Evolutionary conservation across 2,329 filamentous ascomycete species (phyloP).

Genomic region (Canariomyces notabilis): DNA sequence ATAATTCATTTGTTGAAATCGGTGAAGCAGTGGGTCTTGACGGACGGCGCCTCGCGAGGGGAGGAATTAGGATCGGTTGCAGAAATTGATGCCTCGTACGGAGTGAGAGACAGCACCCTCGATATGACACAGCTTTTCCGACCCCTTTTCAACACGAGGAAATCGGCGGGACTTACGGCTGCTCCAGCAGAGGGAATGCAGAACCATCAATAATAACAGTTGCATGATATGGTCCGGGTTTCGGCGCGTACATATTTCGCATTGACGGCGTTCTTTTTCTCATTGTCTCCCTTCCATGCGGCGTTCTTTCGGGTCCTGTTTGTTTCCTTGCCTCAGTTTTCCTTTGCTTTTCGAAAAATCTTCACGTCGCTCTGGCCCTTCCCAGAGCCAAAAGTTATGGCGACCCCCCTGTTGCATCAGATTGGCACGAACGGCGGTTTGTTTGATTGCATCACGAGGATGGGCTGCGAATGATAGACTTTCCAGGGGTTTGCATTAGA

Average conservation of each 20-base stretch:
- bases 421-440: conserved; percentile 32
- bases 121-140: conserved; percentile 69
- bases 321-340: conserved; percentile 27
- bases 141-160: conserved; percentile 47
- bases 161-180: conserved; percentile 38
- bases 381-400: conserved; percentile 25
- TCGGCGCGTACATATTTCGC: conserved; percentile 24
- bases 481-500: conserved; percentile 30
- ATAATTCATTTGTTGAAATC: conserved; percentile 58
- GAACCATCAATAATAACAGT: conserved; percentile 23
- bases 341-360: conserved; percentile 24
- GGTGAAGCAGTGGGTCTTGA: conserved; percentile 55
- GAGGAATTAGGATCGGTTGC: conserved; percentile 64
- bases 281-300: conserved; percentile 17
- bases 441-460: conserved; percentile 34
- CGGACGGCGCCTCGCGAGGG: conserved; percentile 59
- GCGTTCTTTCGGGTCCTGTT: conserved; percentile 25
- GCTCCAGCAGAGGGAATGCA: conserved; percentile 38
- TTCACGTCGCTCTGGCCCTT: conserved; percentile 17
- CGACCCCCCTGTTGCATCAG: conserved; percentile 31
- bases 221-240: conserved; percentile 29
- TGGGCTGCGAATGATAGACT: conserved; percentile 32
- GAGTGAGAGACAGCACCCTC: conserved; percentile 57
- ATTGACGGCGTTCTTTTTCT: conserved; percentile 26
- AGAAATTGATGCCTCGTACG: conserved; percentile 64